A percentile compares a stretch with the other conserved stretches of the same genome.
phyloP scores from a whole-genome alignment of 1,284 basidiomycete genomes.

The Austroboletus olivaceoglutinosus region DNA sequence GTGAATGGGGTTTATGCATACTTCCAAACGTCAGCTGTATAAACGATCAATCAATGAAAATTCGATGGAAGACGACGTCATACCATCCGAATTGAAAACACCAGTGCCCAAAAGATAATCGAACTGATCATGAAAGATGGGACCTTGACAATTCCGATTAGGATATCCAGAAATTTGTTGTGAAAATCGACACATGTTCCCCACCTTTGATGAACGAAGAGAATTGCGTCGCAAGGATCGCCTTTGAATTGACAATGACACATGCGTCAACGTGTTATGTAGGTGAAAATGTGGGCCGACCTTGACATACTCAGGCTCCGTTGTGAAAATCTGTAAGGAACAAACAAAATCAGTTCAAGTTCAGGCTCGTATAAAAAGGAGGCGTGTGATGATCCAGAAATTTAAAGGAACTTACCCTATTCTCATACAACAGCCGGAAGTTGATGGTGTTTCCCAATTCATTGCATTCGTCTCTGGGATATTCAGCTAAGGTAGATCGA shows the following conservation, averaged over 20 bases:
- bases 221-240: slow-evolving; percentile 40
- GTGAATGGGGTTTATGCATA: slow-evolving; percentile 21
- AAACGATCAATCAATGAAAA: not conserved
- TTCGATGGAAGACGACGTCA: slow-evolving; percentile 1
- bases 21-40: slow-evolving; percentile 53
- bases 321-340: slow-evolving; percentile 30
- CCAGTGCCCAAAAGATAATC: slow-evolving; percentile 48
- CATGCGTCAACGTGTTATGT: not conserved
- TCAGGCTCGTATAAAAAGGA: too few relatives aligned
- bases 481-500: not conserved
- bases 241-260: slow-evolving; percentile 17
- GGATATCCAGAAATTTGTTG: too few relatives aligned
- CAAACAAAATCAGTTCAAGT: not conserved
- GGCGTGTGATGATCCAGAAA: not conserved
- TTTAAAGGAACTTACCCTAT: slow-evolving; percentile 23
- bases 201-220: slow-evolving; percentile 45
- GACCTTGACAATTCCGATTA: slow-evolving; percentile 15
- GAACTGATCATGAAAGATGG: slow-evolving; percentile 29
- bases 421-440: slow-evolving; percentile 34
- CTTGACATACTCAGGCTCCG: slow-evolving; percentile 44
- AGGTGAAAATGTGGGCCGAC: slow-evolving; percentile 6
- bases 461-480: slow-evolving; percentile 13
- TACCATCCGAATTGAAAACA: slow-evolving; percentile 62
- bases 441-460: slow-evolving; percentile 33
- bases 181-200: not conserved